These are phyloP conservation scores for Rhodotorula kratochvilovae DNA, from an alignment of 768 basidiomycete species.

Conservation along the genomic window DNA sequence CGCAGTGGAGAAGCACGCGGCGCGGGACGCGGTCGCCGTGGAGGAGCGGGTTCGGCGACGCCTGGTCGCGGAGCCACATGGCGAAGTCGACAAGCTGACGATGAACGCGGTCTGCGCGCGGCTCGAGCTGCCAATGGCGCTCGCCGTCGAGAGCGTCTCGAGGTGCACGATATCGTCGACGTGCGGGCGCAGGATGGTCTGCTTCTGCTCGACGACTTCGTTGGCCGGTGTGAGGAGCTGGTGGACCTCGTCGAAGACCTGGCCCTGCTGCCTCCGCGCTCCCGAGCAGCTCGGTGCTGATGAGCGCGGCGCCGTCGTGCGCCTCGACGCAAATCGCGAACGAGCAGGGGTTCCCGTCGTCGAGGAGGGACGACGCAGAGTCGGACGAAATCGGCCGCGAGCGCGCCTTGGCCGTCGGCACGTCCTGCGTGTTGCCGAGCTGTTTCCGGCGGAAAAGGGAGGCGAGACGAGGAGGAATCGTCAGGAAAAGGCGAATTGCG, in stretches of 20 bases:
- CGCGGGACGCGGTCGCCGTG: slow-evolving; percentile 29
- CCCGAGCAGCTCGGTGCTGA: slow-evolving; percentile 1
- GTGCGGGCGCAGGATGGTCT: slow-evolving; percentile 22
- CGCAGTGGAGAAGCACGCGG: slow-evolving; percentile 69
- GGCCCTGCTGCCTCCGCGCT: slow-evolving; percentile 21
- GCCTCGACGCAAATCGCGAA: slow-evolving; percentile 86
- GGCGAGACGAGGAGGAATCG: too few species aligned
- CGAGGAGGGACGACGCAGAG: slow-evolving; percentile 48
- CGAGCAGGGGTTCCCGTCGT: slow-evolving; percentile 54
- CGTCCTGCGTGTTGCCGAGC: slow-evolving; percentile 77
- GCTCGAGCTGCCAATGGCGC: slow-evolving; percentile 7
- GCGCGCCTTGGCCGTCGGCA: slow-evolving; percentile 53
- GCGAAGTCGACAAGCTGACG: slow-evolving; percentile 40
- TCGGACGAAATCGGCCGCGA: slow-evolving; percentile 23
- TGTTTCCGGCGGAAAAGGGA: slow-evolving; percentile 43
- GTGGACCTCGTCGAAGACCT: slow-evolving; percentile 25
- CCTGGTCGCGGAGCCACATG: slow-evolving; percentile 40
- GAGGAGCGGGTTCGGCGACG: slow-evolving; percentile 14
- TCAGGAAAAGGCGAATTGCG: neutral
- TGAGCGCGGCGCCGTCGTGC: slow-evolving; percentile 62
- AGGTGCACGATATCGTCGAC: slow-evolving; percentile 43
- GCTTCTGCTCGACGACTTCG: slow-evolving; percentile 12
- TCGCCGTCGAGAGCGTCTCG: slow-evolving; percentile 40
- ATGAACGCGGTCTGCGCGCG: slow-evolving; percentile 20
- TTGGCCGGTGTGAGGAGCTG: slow-evolving; percentile 1